A percentile compares a stretch with the other conserved stretches of the same genome.
These are phyloP conservation scores for Cryphonectria parasitica DNA, from an alignment of 2,329 filamentous ascomycete species.

Conservation along the genomic window DNA sequence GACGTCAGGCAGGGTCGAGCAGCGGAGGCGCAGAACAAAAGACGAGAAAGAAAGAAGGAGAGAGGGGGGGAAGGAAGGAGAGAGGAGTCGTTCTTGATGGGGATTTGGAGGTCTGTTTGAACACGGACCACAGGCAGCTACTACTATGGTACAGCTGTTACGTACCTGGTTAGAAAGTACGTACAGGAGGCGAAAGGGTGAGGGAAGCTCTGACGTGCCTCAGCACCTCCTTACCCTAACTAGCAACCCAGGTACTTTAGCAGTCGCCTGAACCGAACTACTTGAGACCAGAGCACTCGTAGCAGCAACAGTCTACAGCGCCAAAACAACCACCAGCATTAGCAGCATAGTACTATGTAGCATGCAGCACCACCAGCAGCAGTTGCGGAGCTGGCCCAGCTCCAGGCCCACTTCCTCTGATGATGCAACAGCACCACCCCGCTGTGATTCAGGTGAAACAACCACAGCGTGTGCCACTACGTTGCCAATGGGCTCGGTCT, in stretches of 20 bases:
- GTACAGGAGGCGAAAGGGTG: not conserved
- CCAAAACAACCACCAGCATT: not conserved
- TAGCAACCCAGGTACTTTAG: not conserved
- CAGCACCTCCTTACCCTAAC: not conserved
- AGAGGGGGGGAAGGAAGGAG: not conserved
- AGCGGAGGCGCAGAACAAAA: conserved; percentile 19
- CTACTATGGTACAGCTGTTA: conserved; percentile 4
- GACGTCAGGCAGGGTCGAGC: conserved; percentile 13
- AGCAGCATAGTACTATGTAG: no score
- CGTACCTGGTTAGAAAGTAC: not conserved
- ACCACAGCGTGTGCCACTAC: conserved; percentile 1
- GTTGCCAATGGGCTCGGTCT: not conserved
- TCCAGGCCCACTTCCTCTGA: not conserved
- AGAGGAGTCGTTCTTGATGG: not conserved
- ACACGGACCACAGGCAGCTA: conserved; percentile 3
- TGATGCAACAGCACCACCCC: conserved; percentile 7
- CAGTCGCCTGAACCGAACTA: not conserved
- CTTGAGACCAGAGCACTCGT: not conserved
- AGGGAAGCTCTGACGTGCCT: not conserved
- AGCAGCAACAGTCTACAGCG: not conserved
- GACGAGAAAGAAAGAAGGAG: not conserved
- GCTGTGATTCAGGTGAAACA: conserved; percentile 12
- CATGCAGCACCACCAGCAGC: not conserved
- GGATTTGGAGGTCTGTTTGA: conserved; percentile 8
- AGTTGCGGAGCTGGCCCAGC: not conserved